Evolutionary conservation across 208 protist species (phyloP), one percentile per base, ranked within the genome.

Genomic region (Trypanosoma scelopori): DNA sequence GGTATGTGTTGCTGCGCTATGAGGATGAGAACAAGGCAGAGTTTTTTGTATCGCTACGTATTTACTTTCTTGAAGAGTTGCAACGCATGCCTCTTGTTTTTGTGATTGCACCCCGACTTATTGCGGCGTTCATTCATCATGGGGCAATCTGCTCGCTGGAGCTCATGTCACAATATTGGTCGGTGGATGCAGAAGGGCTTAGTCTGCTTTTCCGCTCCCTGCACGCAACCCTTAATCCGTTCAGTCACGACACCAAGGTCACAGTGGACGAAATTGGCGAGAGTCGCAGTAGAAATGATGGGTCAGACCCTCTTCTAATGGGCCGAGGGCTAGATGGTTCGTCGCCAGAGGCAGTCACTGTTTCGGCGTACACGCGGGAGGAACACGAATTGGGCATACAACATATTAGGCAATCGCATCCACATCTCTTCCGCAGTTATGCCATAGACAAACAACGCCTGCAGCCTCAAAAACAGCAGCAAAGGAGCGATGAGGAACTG

Each of bases 151-250:
- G 89, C 61, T 89, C 89, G 6, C 72, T 94, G 3, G 85, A 94
- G 65, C 73, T 94, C n/a, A 88, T 94, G 83, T 84, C 89, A 20
- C 87, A 91, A 66, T 47, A 73, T 35, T 94, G 89, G 85, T 73
- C 74, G 35, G 74, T 79, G 45, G 82, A 76, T 16, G 53, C 65
- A 7, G 72, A 85, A 32, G 82, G 80, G 48, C 41, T 92, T 28
- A 43, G 41, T 0, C 49, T 94, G 2, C 76, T 94, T 28, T 43
- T 94, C 5, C 69, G 73, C 69, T 70, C 85, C 11, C 71, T 94
- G 18, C 68, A 86, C 52, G 76, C 78, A 22, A 92, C 89, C 22
- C 68, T 94, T 9, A 83, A 92, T 72, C 83, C 83, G 5, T 91
- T 91, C 41, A 71, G 55, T 22, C 60, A 61, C 3, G 84, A 81